Conservation (phyloP, 73 alveolate species). For the Paramecium sexaurelia region DNA sequence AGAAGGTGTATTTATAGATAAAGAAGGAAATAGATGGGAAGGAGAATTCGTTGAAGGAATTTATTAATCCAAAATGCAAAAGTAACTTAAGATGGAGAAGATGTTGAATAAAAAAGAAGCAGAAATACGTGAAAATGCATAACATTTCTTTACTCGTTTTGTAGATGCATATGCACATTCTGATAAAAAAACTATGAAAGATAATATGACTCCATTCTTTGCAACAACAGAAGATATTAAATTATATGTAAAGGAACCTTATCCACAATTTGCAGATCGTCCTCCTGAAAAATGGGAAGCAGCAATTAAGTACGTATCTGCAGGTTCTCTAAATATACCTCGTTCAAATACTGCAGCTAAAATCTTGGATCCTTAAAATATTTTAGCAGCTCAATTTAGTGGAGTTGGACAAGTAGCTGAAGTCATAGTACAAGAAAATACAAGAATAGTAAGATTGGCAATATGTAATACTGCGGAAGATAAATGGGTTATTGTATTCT, state of each 20-base stretch:
- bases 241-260: conserved; percentile 84
- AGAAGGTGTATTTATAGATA: conserved; percentile 86
- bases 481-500: conserved; percentile 63
- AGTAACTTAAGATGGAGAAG: conserved; percentile 85
- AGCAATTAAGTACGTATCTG: background rate
- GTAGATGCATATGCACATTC: conserved; percentile 78
- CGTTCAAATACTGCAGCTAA: conserved; percentile 53
- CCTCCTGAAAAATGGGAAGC: conserved; percentile 88
- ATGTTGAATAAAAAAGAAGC: conserved; percentile 77
- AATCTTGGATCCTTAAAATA: conserved; percentile 47
- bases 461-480: conserved; percentile 65
- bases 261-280: conserved; percentile 87
- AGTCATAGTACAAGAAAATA: background rate
- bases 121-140: conserved; percentile 74
- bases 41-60: conserved; percentile 91
- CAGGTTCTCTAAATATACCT: conserved; percentile 42
- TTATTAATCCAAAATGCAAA: conserved; percentile 87
- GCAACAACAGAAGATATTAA: conserved; percentile 80
- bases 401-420: conserved; percentile 68
- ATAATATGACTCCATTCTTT: conserved; percentile 82
- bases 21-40: conserved; percentile 88
- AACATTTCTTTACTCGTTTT: conserved; percentile 73
- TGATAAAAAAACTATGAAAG: conserved; percentile 93
- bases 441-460: conserved; percentile 61
- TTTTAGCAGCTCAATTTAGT: conserved; percentile 56